Conservation (phyloP, 2,329 filamentous ascomycete species). For the Aspergillus brasiliensis region DNA sequence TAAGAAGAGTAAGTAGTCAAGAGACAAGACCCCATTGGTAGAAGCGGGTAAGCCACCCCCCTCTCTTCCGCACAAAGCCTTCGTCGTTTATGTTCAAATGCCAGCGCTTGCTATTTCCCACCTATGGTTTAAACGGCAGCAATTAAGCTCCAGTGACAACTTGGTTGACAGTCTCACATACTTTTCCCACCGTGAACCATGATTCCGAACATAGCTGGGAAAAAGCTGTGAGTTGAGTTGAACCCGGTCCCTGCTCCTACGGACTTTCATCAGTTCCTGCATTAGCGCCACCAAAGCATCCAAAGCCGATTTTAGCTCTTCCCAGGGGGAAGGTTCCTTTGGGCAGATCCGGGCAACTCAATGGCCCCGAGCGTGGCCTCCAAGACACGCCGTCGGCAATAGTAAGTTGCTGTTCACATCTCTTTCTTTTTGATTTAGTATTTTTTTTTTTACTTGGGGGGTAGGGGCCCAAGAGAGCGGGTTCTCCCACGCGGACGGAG, state of each 20-base stretch:
- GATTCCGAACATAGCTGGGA: slow-evolving; percentile 16
- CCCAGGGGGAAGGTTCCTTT: slow-evolving; percentile 11
- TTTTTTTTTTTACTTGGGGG: too few relatives aligned
- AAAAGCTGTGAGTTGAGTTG: slow-evolving; percentile 8
- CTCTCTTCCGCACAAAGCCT: neutral
- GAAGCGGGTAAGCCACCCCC: neutral
- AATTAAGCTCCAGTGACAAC: slow-evolving; percentile 7
- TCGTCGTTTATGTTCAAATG: neutral
- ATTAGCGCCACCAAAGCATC: slow-evolving; percentile 33
- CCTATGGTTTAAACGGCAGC: neutral
- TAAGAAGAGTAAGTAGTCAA: too few relatives aligned
- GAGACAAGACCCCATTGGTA: neutral
- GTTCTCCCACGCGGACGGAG: neutral
- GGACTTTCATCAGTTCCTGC: slow-evolving; percentile 38
- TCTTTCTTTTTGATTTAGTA: neutral
- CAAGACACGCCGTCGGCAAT: slow-evolving; percentile 1
- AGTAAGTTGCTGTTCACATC: neutral
- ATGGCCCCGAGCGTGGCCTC: neutral
- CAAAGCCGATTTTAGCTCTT: slow-evolving; percentile 18
- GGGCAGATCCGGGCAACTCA: neutral
- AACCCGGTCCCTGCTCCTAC: slow-evolving; percentile 6
- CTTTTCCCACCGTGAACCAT: slow-evolving; percentile 4
- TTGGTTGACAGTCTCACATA: slow-evolving; percentile 7
- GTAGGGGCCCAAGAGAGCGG: neutral
- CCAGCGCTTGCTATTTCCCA: neutral